Conservation (phyloP, 2,329 filamentous ascomycete genomes). For the Sporothrix curviconia region DNA sequence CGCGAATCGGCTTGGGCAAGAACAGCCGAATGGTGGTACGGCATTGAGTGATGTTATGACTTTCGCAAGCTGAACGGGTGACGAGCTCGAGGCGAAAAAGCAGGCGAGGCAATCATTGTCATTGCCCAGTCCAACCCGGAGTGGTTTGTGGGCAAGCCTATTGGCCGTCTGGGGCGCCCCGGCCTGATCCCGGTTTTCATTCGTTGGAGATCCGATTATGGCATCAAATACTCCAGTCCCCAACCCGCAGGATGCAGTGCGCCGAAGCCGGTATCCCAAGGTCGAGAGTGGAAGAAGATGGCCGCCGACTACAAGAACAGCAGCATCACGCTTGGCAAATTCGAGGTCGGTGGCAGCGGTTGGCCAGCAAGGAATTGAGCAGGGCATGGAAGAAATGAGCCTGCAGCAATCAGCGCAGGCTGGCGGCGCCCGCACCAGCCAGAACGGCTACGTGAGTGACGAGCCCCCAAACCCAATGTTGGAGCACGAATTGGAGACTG, state of each 20-base stretch:
- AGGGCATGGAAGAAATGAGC: slow-evolving; percentile 74
- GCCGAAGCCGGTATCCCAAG: slow-evolving; percentile 79
- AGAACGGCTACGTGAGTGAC: slow-evolving; percentile 47
- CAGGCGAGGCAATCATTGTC: slow-evolving; percentile 93
- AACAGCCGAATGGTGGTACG: slow-evolving; percentile 86
- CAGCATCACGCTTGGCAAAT: slow-evolving; percentile 92
- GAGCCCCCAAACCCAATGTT: not conserved
- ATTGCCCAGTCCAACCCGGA: slow-evolving; percentile 98
- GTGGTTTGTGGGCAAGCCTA: slow-evolving; percentile 99
- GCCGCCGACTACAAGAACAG: slow-evolving; percentile 98
- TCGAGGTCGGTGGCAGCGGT: slow-evolving; percentile 51
- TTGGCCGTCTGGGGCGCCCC: slow-evolving; percentile 88
- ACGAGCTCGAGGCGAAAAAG: slow-evolving; percentile 92
- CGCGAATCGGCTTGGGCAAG: slow-evolving; percentile 45
- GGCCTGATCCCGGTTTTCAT: slow-evolving; percentile 95
- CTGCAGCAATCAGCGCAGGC: slow-evolving; percentile 44
- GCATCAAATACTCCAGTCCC: slow-evolving; percentile 72
- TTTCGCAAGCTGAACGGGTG: slow-evolving; percentile 91
- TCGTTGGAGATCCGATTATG: slow-evolving; percentile 93
- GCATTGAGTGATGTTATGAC: slow-evolving; percentile 93
- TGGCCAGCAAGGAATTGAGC: slow-evolving; percentile 50
- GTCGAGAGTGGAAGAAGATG: slow-evolving; percentile 99
- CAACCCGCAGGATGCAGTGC: slow-evolving; percentile 79
- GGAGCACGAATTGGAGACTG: no score
- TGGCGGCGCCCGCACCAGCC: slow-evolving; percentile 40